phyloP scores from a whole-genome alignment of 2,329 filamentous ascomycete genomes.

The Botryotinia narcissicola region DNA sequence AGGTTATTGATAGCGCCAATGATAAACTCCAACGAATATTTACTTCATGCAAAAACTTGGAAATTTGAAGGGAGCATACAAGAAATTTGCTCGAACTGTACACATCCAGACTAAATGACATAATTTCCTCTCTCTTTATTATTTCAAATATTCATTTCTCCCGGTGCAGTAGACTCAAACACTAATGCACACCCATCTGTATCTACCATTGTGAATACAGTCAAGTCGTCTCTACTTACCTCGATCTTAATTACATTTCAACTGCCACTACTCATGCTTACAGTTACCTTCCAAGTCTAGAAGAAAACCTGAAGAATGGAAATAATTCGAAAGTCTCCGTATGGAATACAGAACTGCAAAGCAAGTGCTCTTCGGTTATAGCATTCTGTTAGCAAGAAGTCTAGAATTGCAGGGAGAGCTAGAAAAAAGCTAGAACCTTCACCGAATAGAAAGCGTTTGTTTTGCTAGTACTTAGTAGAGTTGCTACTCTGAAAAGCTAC shows the following conservation, averaged over 20 bases:
- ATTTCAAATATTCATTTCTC: neutral
- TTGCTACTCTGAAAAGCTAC: neutral
- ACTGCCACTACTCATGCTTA: neutral
- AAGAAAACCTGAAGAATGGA: neutral
- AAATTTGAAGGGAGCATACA: neutral
- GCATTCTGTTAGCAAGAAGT: neutral
- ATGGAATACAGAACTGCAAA: neutral
- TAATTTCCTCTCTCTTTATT: neutral
- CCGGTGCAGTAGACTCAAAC: neutral
- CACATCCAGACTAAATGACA: neutral
- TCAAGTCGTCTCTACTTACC: neutral
- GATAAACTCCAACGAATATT: neutral
- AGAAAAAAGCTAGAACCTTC: neutral
- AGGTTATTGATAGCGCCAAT: neutral
- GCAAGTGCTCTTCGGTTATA: neutral
- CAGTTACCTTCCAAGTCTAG: neutral
- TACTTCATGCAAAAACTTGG: neutral
- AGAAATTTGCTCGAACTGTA: neutral
- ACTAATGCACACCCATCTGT: neutral
- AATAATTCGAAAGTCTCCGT: neutral
- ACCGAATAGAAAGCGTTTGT: slow-evolving; percentile 9
- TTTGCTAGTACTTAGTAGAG: neutral
- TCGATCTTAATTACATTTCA: neutral
- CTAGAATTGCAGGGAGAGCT: neutral
- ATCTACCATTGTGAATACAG: neutral